These are phyloP conservation scores for Penicillium sp. DNA, from an alignment of 2,329 filamentous ascomycete species.

Conservation along the genomic window DNA sequence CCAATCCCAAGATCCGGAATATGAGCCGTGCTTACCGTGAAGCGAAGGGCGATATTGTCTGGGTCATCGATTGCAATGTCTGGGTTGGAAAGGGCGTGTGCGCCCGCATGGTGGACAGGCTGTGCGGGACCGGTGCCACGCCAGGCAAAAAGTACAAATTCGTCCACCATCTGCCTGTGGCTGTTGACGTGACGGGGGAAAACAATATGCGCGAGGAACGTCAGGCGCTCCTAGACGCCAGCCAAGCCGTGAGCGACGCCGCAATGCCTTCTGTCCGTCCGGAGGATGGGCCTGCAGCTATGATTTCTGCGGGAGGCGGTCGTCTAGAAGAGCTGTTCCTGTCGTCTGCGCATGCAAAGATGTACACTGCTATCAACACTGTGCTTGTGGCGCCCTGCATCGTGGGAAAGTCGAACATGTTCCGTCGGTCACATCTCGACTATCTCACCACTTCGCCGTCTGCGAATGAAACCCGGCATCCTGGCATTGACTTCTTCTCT, in stretches of 20 bases:
- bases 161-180: slow-evolving; percentile 89
- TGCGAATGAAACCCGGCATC: slow-evolving; percentile 49
- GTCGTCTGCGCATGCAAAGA: slow-evolving; percentile 90
- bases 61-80: slow-evolving; percentile 95
- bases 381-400: slow-evolving; percentile 89
- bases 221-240: slow-evolving; percentile 27
- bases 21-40: slow-evolving; percentile 92
- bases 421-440: slow-evolving; percentile 86
- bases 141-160: slow-evolving; percentile 71
- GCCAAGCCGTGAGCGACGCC: slow-evolving; percentile 12
- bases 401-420: slow-evolving; percentile 98
- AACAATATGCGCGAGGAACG: slow-evolving; percentile 28
- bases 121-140: slow-evolving; percentile 66
- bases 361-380: slow-evolving; percentile 96
- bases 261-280: slow-evolving; percentile 16
- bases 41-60: slow-evolving; percentile 82
- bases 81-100: slow-evolving; percentile 81
- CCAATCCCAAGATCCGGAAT: slow-evolving; percentile 98
- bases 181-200: slow-evolving; percentile 66
- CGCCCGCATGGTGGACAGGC: slow-evolving; percentile 84
- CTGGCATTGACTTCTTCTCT: slow-evolving; percentile 89
- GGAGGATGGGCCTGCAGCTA: slow-evolving; percentile 20
- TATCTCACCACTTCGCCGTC: slow-evolving; percentile 63
- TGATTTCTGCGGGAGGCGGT: slow-evolving; percentile 64
- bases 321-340: slow-evolving; percentile 94